phyloP scores from a whole-genome alignment of 768 basidiomycete genomes.

The Rubroboletus pulcherrimus region DNA sequence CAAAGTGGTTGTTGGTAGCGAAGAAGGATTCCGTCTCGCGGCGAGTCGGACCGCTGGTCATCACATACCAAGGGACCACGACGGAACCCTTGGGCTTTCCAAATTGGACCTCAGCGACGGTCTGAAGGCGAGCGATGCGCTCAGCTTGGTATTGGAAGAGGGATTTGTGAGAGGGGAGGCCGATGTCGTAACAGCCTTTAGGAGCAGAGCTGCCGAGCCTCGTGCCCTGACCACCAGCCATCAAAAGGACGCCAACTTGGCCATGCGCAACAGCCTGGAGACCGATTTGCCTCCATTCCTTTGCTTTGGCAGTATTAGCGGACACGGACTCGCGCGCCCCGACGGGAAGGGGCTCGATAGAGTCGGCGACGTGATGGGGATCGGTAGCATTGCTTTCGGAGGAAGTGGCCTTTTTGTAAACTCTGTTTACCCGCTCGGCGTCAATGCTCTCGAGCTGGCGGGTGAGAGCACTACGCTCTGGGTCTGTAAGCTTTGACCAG shows the following conservation, averaged over 20 bases:
- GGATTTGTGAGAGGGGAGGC: constrained; percentile 86
- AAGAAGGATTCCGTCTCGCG: constrained; percentile 85
- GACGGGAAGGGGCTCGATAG: constrained; percentile 80
- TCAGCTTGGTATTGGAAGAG: constrained; percentile 99
- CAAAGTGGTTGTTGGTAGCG: constrained; percentile 71
- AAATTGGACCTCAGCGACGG: constrained; percentile 58
- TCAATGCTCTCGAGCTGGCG: constrained; percentile 77
- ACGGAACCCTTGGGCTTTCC: constrained; percentile 57
- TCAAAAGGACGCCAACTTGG: constrained; percentile 90
- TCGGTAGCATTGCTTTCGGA: constrained; percentile 53
- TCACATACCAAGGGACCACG: constrained; percentile 93
- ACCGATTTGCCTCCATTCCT: constrained; percentile 75
- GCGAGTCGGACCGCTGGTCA: constrained; percentile 97
- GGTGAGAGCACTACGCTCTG: constrained; percentile 60
- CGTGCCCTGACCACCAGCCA: constrained; percentile 98
- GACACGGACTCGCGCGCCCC: constrained; percentile 65
- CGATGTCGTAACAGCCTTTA: constrained; percentile 98
- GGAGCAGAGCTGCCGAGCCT: constrained; percentile 88
- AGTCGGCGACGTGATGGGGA: constrained; percentile 38
- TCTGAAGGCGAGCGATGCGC: constrained; percentile 82
- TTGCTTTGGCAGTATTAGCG: constrained; percentile 49
- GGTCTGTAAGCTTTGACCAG: constrained; percentile 66
- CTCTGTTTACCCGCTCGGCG: constrained; percentile 86
- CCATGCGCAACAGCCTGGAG: constrained; percentile 76
- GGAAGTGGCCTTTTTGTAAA: constrained; percentile 73